Evolutionary conservation across 768 basidiomycete genomes (phyloP).

Genomic region (Rhodotorula sphaerocarpa): DNA sequence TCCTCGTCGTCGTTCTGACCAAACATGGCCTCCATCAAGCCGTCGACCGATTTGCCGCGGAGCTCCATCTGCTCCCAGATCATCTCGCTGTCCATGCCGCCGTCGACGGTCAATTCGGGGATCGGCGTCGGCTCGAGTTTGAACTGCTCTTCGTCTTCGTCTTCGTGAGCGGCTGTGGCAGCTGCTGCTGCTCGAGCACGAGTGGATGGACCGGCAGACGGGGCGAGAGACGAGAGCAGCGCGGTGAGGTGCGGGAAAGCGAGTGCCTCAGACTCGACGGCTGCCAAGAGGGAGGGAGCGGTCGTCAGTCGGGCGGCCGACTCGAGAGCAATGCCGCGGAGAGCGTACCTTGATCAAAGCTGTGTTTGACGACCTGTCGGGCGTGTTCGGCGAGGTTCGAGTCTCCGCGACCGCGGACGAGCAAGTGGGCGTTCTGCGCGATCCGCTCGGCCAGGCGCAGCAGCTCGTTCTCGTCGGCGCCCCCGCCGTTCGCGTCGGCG

Average conservation of each 20-base stretch:
- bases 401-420: constrained; percentile 38
- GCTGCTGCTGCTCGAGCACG: constrained; percentile 41
- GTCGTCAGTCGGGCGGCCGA: no score
- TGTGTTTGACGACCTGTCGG: constrained; percentile 41
- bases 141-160: constrained; percentile 36
- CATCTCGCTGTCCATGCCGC: constrained; percentile 70
- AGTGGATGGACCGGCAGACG: constrained; percentile 57
- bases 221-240: constrained; percentile 60
- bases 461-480: constrained; percentile 17
- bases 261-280: constrained; percentile 58
- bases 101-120: constrained; percentile 50
- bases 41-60: constrained; percentile 55
- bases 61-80: constrained; percentile 92
- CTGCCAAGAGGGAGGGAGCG: no score
- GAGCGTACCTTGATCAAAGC: constrained; percentile 44
- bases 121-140: constrained; percentile 57
- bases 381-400: constrained; percentile 38
- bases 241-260: constrained; percentile 60
- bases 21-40: constrained; percentile 42
- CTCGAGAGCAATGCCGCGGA: no score
- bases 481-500: background rate
- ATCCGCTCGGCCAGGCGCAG: constrained; percentile 30
- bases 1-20: constrained; percentile 38
- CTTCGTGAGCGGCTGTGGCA: constrained; percentile 43
- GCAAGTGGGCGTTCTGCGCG: constrained; percentile 35